A percentile compares a stretch with the other conserved stretches of the same genome.
Evolutionary conservation across 805 yeast genomes (phyloP).

Genomic region (Candida alai): DNA sequence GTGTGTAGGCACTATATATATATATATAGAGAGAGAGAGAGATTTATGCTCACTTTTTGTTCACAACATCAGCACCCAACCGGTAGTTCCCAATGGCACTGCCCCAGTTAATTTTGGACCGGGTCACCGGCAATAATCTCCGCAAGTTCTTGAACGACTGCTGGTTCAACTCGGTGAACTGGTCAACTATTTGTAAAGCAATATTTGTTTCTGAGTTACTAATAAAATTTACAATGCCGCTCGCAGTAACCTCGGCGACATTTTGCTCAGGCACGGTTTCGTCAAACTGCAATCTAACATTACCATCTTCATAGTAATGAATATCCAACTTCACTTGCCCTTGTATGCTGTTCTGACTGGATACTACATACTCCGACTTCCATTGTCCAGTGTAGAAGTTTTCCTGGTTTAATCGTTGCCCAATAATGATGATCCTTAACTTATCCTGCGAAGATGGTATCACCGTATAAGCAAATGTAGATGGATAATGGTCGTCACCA

Average conservation of each 20-base stretch:
- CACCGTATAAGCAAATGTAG: constrained; percentile 42
- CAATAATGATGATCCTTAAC: constrained; percentile 57
- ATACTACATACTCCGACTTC: constrained; percentile 57
- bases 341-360: constrained; percentile 33
- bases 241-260: constrained; percentile 21
- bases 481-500: constrained; percentile 64
- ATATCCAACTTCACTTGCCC: constrained; percentile 69
- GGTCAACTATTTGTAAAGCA: constrained; percentile 56
- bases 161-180: constrained; percentile 73
- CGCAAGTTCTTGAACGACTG: constrained; percentile 77
- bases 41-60: constrained; percentile 16
- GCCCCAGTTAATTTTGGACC: constrained; percentile 94
- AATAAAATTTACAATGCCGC: constrained; percentile 44
- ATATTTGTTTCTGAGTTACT: constrained; percentile 53
- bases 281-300: constrained; percentile 65
- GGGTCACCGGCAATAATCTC: constrained; percentile 87
- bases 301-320: constrained; percentile 95
- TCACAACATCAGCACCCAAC: constrained; percentile 73
- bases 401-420: constrained; percentile 64
- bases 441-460: constrained; percentile 29
- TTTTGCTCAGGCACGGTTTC: constrained; percentile 23
- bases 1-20: constrained; percentile 2
- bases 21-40: not conserved
- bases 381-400: constrained; percentile 91
- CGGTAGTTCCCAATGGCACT: constrained; percentile 86